Conservation (phyloP, 768 basidiomycete species). For the Lentinula lateritia region DNA sequence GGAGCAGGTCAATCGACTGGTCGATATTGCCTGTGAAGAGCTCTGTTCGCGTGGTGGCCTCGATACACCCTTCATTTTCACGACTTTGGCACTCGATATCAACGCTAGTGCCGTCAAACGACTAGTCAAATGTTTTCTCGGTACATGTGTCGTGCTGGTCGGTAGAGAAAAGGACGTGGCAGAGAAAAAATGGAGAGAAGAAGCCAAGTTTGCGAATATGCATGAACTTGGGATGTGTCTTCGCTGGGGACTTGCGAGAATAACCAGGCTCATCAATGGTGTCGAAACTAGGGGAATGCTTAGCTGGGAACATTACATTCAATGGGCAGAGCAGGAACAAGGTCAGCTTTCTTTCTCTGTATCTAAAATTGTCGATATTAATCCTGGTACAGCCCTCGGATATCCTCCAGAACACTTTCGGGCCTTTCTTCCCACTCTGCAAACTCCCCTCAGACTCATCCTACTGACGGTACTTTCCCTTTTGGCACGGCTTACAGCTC, state of each 20-base stretch:
- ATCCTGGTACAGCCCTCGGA: conserved; percentile 37
- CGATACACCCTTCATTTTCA: conserved; percentile 89
- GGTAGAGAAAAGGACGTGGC: conserved; percentile 30
- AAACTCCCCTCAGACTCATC: conserved; percentile 51
- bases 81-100: conserved; percentile 81
- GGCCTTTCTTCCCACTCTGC: conserved; percentile 53
- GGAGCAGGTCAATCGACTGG: conserved; percentile 64
- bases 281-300: conserved; percentile 79
- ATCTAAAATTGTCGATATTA: conserved; percentile 6
- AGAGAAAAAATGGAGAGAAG: conserved; percentile 66
- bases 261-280: conserved; percentile 64
- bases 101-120: conserved; percentile 67
- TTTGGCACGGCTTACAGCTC: conserved; percentile 74
- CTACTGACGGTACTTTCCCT: conserved; percentile 73
- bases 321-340: conserved; percentile 79
- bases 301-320: conserved; percentile 77
- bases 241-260: conserved; percentile 85
- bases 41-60: conserved; percentile 72
- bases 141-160: conserved; percentile 39
- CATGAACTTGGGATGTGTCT: conserved; percentile 90
- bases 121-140: conserved; percentile 79
- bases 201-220: conserved; percentile 77
- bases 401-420: conserved; percentile 74
- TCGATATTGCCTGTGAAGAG: conserved; percentile 65
- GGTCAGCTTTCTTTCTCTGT: conserved; percentile 45